Conservation (phyloP, 495 filamentous ascomycete genomes). For the Neohortaea acidophila region DNA sequence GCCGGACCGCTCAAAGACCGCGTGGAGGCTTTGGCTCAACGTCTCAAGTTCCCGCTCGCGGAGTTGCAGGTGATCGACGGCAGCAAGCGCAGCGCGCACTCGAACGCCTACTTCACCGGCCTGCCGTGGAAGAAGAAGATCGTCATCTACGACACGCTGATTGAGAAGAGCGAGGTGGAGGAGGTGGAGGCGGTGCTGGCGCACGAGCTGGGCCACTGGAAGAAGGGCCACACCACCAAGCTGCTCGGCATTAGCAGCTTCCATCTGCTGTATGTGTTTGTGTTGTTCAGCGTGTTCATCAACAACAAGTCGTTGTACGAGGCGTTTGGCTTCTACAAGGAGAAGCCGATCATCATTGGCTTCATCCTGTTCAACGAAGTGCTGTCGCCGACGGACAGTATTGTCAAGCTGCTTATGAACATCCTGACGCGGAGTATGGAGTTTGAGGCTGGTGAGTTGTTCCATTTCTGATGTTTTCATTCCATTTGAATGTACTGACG, state of each 20-base stretch:
- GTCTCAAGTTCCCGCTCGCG: slow-evolving; percentile 75
- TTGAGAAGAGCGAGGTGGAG: slow-evolving; percentile 79
- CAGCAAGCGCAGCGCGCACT: slow-evolving; percentile 91
- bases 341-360: slow-evolving; percentile 85
- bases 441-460: slow-evolving; percentile 69
- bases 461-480: background rate
- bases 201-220: slow-evolving; percentile 97
- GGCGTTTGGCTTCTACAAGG: slow-evolving; percentile 74
- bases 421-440: slow-evolving; percentile 85
- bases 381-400: slow-evolving; percentile 73
- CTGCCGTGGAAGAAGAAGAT: slow-evolving; percentile 99
- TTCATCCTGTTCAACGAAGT: slow-evolving; percentile 95
- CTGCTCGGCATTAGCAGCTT: slow-evolving; percentile 64
- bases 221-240: slow-evolving; percentile 80
- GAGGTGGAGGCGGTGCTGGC: slow-evolving; percentile 91
- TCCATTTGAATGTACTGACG: slow-evolving; percentile 13
- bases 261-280: slow-evolving; percentile 93
- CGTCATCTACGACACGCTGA: slow-evolving; percentile 93
- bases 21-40: slow-evolving; percentile 71
- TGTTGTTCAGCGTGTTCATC: slow-evolving; percentile 91
- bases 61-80: slow-evolving; percentile 94
- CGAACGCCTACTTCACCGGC: slow-evolving; percentile 96
- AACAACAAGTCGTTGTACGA: slow-evolving; percentile 82
- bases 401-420: slow-evolving; percentile 91
- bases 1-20: slow-evolving; percentile 73